Base-by-base conservation (phyloP, 176 grass and related monocot species). In the Musa troglodytarum region DNA sequence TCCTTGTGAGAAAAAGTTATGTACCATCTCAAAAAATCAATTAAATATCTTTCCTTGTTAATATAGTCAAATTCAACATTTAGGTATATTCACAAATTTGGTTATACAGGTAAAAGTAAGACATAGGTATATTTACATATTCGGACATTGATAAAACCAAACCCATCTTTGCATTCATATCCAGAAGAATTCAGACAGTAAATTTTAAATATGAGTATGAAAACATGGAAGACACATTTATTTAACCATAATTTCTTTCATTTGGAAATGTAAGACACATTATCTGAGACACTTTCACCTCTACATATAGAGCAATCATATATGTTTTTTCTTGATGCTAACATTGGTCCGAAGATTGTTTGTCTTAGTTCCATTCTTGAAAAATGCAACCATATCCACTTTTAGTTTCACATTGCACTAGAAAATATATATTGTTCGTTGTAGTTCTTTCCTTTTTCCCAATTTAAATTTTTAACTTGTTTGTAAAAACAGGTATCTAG, bases 401-500 rank as follows among this genome's bases (percentile, higher is more conserved):
- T 19, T 43, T 21, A 19, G 63, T 66, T 29, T 66, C 1, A 21
- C 17, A 25, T 55, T 74, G 8, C 68, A 56, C 71, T 23, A 54
- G 20, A 54, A 74, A 4, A 56, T 26, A 17, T 34, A 57, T 51
- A 56, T 24, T 65, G 11, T 25, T 11, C 19, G 6, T 63, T 12
- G 0, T 54, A 15, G 15, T 16, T 49, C 20, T 10, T 16, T 52
- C 17, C 20, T 13, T 77, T 65, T 2, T 65, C 8, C 0, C 24
- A 34, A n/a, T 25, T 21, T 69, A 25, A 28, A 64, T 50, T 55
- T 68, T 13, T 69, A 26, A 53, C 4, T 49, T 69, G 14, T 76
- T 80, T 80, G 54, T 3, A 24, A 13, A 61, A 71, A 10, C 65
- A 97, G 94, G 88, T 97, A 49, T 89, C 86, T 8, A 97, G 94